Base-by-base conservation (phyloP, 352 stramenopile species). In the Globisporangium irregulare region DNA sequence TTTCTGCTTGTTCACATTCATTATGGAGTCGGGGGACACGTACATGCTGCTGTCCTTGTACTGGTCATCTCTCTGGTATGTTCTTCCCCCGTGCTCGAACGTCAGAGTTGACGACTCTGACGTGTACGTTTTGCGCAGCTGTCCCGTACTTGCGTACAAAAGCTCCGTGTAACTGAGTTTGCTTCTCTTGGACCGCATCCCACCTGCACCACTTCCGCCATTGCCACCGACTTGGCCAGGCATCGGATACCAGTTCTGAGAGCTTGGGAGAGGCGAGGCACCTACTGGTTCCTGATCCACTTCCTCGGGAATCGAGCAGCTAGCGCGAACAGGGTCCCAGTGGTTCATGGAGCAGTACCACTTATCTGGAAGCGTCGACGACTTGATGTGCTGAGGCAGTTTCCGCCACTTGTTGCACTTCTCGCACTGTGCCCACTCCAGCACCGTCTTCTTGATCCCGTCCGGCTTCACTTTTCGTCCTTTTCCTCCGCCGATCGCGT, bases 281-380 rank as follows among this genome's bases (percentile, higher is more conserved):
- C 77, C 72, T 14, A 92, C 41, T 8, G 84, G 80, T n/a, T 92
- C 86, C 56, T 92, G 78, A 34, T 95, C 87, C 24, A 79, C 82
- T 77, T 95, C 86, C 63, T 95, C 83, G 1, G 87, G 78, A 15
- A 89, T 76, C 24, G 73, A 79, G 54, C 87, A 95, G 53, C 85
- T 92, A 4, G 86, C 84, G 38, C 82, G 84, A 4, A 76, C 90
- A n/a, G 82, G 71, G 72, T 98, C 95, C 86, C 94, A 98, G 34
- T 90, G 84, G 75, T 99, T 99, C 82, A 99, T 92, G 22, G 91
- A 87, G 76, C 97, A 99, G 70, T 97, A 99, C 97, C 97, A 99
- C 67, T 97, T 90, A 70, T 98, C 93, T 5, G 96, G 96, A 15
- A 99, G 81, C 27, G 81, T 94, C 9, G 94, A 93, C 25, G 89